phyloP scores from a whole-genome alignment of 1,139 yeast species.

The Petasospora rhodanensis region DNA sequence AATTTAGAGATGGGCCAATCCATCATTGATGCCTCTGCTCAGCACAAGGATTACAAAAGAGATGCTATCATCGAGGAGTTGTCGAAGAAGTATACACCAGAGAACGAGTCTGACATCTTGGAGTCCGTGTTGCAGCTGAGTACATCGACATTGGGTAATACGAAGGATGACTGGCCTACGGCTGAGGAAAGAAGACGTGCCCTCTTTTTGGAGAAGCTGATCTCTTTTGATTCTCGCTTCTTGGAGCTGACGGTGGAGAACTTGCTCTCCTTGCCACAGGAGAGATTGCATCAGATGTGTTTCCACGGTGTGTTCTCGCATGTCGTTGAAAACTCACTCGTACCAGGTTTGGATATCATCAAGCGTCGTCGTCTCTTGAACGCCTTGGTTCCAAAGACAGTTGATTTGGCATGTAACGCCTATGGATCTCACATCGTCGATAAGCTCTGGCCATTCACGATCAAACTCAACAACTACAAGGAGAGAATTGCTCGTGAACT shows the following conservation, averaged over 20 bases:
- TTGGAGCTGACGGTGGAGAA: conserved; percentile 56
- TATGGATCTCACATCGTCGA: conserved; percentile 93
- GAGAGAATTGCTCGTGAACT: conserved; percentile 79
- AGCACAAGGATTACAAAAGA: conserved; percentile 54
- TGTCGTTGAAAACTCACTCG: conserved; percentile 63
- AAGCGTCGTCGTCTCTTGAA: conserved; percentile 69
- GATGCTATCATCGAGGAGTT: conserved; percentile 63
- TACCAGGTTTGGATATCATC: conserved; percentile 48
- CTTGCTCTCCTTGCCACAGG: conserved; percentile 53
- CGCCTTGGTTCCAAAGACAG: conserved; percentile 49
- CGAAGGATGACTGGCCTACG: conserved; percentile 87
- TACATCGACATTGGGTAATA: conserved; percentile 73
- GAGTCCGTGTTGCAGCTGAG: conserved; percentile 65
- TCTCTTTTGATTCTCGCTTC: conserved; percentile 60
- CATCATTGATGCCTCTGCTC: conserved; percentile 63
- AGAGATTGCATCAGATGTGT: conserved; percentile 65
- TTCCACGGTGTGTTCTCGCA: conserved; percentile 87
- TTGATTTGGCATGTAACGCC: conserved; percentile 71
- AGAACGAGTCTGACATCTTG: conserved; percentile 43
- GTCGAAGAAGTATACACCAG: conserved; percentile 54
- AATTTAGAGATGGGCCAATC: conserved; percentile 68
- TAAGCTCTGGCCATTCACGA: conserved; percentile 73
- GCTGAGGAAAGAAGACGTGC: conserved; percentile 84
- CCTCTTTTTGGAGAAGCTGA: conserved; percentile 64
- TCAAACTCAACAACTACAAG: conserved; percentile 74